Evolutionary conservation across 768 basidiomycete species (phyloP).

Genomic region (Russula compacta): DNA sequence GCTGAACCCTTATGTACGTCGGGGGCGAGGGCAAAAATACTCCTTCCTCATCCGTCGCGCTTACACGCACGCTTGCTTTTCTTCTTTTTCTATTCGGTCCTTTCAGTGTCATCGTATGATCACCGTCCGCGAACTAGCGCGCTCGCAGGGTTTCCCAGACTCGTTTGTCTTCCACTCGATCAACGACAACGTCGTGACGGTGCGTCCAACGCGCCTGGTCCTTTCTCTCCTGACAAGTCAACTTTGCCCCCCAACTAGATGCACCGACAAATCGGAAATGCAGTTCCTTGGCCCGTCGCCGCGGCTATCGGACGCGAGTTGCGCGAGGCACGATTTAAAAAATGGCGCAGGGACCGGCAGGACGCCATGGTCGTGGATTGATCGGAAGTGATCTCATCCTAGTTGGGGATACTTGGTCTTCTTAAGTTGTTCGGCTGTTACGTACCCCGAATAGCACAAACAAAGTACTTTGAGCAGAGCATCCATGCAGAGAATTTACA

Average conservation of each 20-base stretch:
- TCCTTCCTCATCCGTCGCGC: too few species aligned
- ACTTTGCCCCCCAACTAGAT: slow-evolving; percentile 35
- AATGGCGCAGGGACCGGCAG: slow-evolving; percentile 18
- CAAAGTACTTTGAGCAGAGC: background rate
- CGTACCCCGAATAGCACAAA: background rate
- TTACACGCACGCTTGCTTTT: too few species aligned
- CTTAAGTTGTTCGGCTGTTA: background rate
- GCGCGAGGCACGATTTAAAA: slow-evolving; percentile 39
- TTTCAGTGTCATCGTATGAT: slow-evolving; percentile 58
- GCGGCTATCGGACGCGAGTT: slow-evolving; percentile 59
- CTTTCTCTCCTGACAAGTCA: background rate
- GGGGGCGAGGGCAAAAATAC: background rate
- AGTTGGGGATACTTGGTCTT: background rate
- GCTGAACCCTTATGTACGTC: slow-evolving; percentile 54
- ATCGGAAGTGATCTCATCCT: background rate
- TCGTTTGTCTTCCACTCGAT: slow-evolving; percentile 52
- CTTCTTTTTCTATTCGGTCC: background rate
- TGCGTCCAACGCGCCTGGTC: slow-evolving; percentile 28
- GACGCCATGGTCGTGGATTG: slow-evolving; percentile 14
- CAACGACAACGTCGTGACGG: slow-evolving; percentile 48
- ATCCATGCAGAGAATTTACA: background rate
- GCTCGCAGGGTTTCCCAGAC: slow-evolving; percentile 79
- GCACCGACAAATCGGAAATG: slow-evolving; percentile 76
- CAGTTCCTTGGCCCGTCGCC: slow-evolving; percentile 60
- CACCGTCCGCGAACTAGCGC: slow-evolving; percentile 66